A percentile compares a stretch with the other conserved stretches of the same genome.
Conservation (phyloP, 1,284 basidiomycete species). For the Mycena citricolor region DNA sequence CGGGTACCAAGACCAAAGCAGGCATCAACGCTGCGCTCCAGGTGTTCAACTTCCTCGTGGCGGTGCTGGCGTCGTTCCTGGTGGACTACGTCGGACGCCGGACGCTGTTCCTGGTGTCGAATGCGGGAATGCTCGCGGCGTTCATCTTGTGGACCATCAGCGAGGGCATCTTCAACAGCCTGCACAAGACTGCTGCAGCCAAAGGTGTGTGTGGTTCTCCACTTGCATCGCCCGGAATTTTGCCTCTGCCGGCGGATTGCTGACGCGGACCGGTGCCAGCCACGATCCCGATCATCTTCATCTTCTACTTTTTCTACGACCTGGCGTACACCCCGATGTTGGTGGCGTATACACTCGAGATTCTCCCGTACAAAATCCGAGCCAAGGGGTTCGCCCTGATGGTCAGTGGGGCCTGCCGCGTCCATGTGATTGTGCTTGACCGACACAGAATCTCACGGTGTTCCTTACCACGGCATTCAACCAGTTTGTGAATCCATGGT, state of each 20-base stretch:
- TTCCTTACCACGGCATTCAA: conserved; percentile 64
- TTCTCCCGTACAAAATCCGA: conserved; percentile 65
- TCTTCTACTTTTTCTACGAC: conserved; percentile 70
- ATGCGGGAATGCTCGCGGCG: conserved; percentile 65
- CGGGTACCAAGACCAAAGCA: conserved; percentile 50
- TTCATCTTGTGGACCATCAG: conserved; percentile 60
- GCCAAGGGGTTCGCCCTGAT: conserved; percentile 69
- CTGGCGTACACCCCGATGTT: conserved; percentile 66
- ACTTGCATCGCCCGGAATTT: too few species aligned
- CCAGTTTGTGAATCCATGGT: conserved; percentile 74
- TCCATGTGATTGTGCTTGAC: conserved; percentile 1
- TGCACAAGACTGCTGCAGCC: conserved; percentile 47
- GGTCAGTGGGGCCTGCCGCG: conserved; percentile 36
- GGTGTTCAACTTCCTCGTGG: conserved; percentile 55
- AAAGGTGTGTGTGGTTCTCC: conserved; percentile 53
- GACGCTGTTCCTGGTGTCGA: conserved; percentile 62
- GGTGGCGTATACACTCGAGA: conserved; percentile 66
- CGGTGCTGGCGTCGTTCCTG: conserved; percentile 54
- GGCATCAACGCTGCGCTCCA: conserved; percentile 64
- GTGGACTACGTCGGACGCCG: conserved; percentile 63
- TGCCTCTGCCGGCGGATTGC: neutral
- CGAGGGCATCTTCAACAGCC: conserved; percentile 54
- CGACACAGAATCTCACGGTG: conserved; percentile 52
- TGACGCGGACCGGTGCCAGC: conserved; percentile 32
- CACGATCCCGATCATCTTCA: conserved; percentile 70